A percentile compares a stretch with the other conserved stretches of the same genome.
Conservation (phyloP, 768 basidiomycete species). For the Galerina sulciceps region DNA sequence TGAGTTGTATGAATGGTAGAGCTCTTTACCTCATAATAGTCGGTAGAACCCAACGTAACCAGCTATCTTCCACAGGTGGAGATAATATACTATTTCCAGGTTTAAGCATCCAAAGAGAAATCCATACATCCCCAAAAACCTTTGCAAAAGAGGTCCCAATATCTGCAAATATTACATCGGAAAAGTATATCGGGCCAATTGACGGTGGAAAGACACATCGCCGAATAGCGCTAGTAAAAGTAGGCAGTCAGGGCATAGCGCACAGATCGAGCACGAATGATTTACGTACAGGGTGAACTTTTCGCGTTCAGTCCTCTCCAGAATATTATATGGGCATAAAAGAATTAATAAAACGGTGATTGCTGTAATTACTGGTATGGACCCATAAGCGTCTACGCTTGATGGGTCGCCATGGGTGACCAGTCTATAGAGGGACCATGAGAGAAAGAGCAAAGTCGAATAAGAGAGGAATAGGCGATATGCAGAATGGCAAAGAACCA, state of each 20-base stretch:
- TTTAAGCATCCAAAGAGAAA: slow-evolving; percentile 86
- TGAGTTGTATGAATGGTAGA: neutral
- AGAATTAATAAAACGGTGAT: slow-evolving; percentile 60
- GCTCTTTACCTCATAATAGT: slow-evolving; percentile 80
- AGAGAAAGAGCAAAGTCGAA: slow-evolving; percentile 57
- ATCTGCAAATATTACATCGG: slow-evolving; percentile 93
- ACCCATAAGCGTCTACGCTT: slow-evolving; percentile 76
- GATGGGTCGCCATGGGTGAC: slow-evolving; percentile 58
- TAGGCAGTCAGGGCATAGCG: neutral
- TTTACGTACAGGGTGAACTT: slow-evolving; percentile 76
- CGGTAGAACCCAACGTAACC: slow-evolving; percentile 78
- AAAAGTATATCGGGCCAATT: slow-evolving; percentile 75
- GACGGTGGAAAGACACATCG: slow-evolving; percentile 75
- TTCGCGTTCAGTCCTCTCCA: slow-evolving; percentile 74
- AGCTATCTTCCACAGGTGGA: slow-evolving; percentile 64
- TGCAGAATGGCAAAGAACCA: slow-evolving; percentile 56
- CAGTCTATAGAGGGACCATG: slow-evolving; percentile 73
- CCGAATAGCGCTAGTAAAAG: slow-evolving; percentile 58
- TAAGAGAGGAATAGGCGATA: slow-evolving; percentile 75
- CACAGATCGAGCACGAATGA: slow-evolving; percentile 1
- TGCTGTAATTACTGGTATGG: slow-evolving; percentile 71
- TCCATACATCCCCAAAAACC: slow-evolving; percentile 93
- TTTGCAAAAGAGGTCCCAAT: slow-evolving; percentile 97
- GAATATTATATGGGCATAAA: slow-evolving; percentile 68
- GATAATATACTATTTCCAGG: slow-evolving; percentile 77